Conservation (phyloP, 345 rosid genomes). For the Lumnitzera racemosa region DNA sequence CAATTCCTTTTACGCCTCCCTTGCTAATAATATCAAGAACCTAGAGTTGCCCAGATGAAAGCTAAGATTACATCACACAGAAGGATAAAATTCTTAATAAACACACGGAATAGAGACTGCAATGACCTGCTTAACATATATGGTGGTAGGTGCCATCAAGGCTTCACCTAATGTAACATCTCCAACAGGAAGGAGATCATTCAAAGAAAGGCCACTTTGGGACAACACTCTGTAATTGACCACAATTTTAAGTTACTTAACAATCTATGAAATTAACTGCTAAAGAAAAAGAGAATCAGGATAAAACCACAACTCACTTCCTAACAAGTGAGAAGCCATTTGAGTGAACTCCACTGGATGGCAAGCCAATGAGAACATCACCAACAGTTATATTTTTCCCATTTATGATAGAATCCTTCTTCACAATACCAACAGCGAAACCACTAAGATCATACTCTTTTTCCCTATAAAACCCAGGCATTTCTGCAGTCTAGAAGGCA, state of each 20-base stretch:
- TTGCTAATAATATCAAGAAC: slow-evolving; percentile 66
- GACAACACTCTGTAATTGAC: slow-evolving; percentile 52
- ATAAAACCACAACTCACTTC: slow-evolving; percentile 27
- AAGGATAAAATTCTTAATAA: not conserved
- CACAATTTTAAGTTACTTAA: not conserved
- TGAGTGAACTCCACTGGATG: slow-evolving; percentile 92
- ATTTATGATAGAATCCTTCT: slow-evolving; percentile 68
- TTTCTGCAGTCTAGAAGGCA: slow-evolving; percentile 77
- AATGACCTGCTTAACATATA: slow-evolving; percentile 80
- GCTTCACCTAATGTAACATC: slow-evolving; percentile 62
- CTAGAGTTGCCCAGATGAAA: slow-evolving; percentile 15
- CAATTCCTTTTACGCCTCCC: slow-evolving; percentile 90
- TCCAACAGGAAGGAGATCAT: slow-evolving; percentile 67
- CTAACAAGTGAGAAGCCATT: slow-evolving; percentile 93
- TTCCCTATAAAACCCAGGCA: slow-evolving; percentile 81
- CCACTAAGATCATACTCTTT: slow-evolving; percentile 94
- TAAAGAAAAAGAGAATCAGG: not conserved
- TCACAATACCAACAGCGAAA: slow-evolving; percentile 84
- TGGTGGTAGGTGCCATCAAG: slow-evolving; percentile 87
- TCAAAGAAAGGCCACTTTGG: slow-evolving; percentile 53
- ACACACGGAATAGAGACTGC: not conserved
- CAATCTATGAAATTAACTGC: not conserved
- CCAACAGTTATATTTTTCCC: slow-evolving; percentile 76
- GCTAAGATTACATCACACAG: not conserved
- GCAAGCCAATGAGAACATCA: slow-evolving; percentile 77